Evolutionary conservation across 257 asterid genomes (phyloP), one percentile per base, ranked within the genome.

Genomic region (Nicotiana attenuata): DNA sequence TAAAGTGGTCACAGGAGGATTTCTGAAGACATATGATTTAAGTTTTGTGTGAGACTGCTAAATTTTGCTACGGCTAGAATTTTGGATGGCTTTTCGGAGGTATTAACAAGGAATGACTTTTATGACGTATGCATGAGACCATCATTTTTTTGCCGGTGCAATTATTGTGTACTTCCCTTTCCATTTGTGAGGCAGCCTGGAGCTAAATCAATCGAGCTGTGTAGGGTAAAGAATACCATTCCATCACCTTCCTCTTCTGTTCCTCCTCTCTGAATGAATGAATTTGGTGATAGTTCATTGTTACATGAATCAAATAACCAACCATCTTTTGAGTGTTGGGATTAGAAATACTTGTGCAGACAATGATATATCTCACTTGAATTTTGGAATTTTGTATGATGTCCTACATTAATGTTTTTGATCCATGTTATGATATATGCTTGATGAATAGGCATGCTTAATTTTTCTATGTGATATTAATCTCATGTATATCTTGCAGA

Each of bases 401-500:
- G 63, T 50, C 45, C 26, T 75, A 50, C 45, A 15, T 3, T 75
- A 24, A 15, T 1, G 28, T 75, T 66, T 50, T 75, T 26, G 64
- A 50, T 1, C 26, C 17, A 1, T 50, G 26, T 75, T 24, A 7
- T 75, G 45, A 50, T 50, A 8, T 16, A 50, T 50, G 45, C 64
- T 50, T 75, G 63, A 24, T 50, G 45, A 24, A 75, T 26, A 75
- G 45, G 7, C 80, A 24, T 16, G 4, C 79, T 73, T 47, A 47
- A 15, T 33, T 24, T 75, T 75, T 75, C 80, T 15, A 2, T 50
- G 24, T 26, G 64, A 75, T 50, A 16, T 16, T 75, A 75, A 75
- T 26, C 80, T 47, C 52, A 75, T 75, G 45, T 75, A 26, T 26
- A 75, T 75, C 84, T 87, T 57, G 85, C 97, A 94, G 97, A 93